Evolutionary conservation across 1,139 yeast genomes (phyloP), one percentile per base, ranked within the genome.

Genomic region (Yamadazyma triangularis): DNA sequence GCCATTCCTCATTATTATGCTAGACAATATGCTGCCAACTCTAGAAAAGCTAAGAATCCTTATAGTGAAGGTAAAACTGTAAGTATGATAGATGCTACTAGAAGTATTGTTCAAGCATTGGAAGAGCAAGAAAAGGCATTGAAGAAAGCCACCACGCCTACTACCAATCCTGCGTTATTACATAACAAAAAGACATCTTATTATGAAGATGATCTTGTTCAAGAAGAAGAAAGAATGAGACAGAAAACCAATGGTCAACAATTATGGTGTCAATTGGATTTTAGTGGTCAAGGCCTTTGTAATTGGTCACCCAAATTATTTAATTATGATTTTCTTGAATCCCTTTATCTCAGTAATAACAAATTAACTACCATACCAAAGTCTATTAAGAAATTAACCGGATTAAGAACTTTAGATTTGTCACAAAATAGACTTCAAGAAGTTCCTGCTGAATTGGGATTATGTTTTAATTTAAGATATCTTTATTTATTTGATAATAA

Each of bases 261-360:
- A 59, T 72, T 84, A 48, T 93, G 99, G 99, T 84, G 95, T 33
- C 93, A 91, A 15, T 67, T 93, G 44, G 99, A 93, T 61, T 67
- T 91, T 42, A 79, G 94, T 44, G 96, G 96, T 34, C 95, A 91
- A 58, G 88, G 94, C 15, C 65, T 91, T 33, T 68, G 77, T 41
- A 73, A 76, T 39, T 49, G 89, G 26, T 77, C 88, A 11, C 77
- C 83, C 15, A 82, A 80, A 46, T 60, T 93, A 35, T 87, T 88
- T 64, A 78, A 79, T 31, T 93, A 88, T 56, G 75, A 76, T 38
- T 93, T 93, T 50, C 70, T 93, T 50, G 94, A 93, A 50, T 81
- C 91, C 38, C 70, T 93, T 34, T 91, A 84, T 53, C 64, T 93
- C 50, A 86, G 83, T 58, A 95, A 95, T 51, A 93, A 93, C 56